Base-by-base conservation (phyloP, 371 early-diverging fungal genomes). In the Mortierella sp. region DNA sequence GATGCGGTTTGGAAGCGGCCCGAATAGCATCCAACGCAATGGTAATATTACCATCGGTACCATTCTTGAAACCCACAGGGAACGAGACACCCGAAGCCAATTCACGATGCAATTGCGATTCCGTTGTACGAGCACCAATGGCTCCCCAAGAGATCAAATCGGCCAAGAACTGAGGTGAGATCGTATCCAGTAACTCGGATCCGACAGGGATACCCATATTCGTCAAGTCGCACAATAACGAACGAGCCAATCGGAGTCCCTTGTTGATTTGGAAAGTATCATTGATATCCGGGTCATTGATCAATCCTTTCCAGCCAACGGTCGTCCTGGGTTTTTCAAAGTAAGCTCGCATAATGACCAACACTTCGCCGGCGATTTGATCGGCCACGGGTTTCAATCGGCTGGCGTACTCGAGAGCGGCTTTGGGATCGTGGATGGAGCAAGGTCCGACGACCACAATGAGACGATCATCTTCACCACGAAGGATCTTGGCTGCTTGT, bases 311-410 rank as follows among this genome's bases (percentile, higher is more conserved):
- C 96, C 96, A 96, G 26, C 96, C 96, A 31, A 95, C 94, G 6
- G 95, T 96, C 1, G 96, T 95, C 47, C 96, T 82, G 27, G 96
- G 96, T 82, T 96, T 96, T 78, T 95, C 96, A 87, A 97, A 96
- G 87, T 96, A 93, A 53, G 92, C 94, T 39, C 96, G 87, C 96
- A 96, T 96, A 50, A 96, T 81, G 67, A 96, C 90, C 54, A 86
- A 81, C 64, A 96, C 74, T 49, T 95, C 95, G 41, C 89, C 88
- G 55, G 84, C 81, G 16, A 84, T 80, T 16, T 67, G 58, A 14
- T 89, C 82, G 19, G 88, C 89, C 55, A 79, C 62, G 43, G 68
- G 70, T 30, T 73, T 79, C 56, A 79, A 67, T 10, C 53, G 65
- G 3, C n/a, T 23, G 19, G 59, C 95, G 84, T 97, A 97, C 76